Percentiles rank a stretch among this genome's conserved stretches.
Conservation (phyloP, 1,139 yeast genomes). For the Candida gigantensis region DNA sequence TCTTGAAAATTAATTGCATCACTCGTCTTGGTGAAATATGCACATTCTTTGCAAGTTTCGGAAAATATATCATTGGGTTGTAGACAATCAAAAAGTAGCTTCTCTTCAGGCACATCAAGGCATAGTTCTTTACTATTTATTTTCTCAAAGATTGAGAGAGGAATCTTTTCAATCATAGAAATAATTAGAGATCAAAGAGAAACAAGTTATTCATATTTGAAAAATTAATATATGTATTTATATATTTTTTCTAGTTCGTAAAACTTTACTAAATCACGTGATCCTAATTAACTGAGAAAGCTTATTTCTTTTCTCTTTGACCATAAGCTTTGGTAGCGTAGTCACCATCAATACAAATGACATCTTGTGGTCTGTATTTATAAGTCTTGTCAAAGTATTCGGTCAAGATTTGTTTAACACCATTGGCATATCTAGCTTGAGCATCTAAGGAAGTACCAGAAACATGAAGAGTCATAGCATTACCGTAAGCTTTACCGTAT, state of each 20-base stretch:
- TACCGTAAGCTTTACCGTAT: slow-evolving; percentile 60
- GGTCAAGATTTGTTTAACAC: slow-evolving; percentile 64
- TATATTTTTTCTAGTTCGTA: too few relatives aligned
- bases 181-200: background rate
- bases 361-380: slow-evolving; percentile 73
- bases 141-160: background rate
- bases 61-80: background rate
- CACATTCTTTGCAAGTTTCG: slow-evolving; percentile 6
- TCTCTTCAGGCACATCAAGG: background rate
- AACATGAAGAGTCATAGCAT: slow-evolving; percentile 84
- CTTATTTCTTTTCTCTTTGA: slow-evolving; percentile 10
- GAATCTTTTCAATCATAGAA: background rate
- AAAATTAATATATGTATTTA: too few relatives aligned
- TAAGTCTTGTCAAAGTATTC: slow-evolving; percentile 61
- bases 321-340: slow-evolving; percentile 68
- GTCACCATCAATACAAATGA: slow-evolving; percentile 70
- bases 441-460: slow-evolving; percentile 83
- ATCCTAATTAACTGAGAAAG: background rate
- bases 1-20: slow-evolving; percentile 8
- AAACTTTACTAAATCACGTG: too few relatives aligned
- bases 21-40: slow-evolving; percentile 10
- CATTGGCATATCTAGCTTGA: slow-evolving; percentile 70
- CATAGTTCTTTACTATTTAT: background rate
- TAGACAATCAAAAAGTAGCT: background rate
- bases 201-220: too few relatives aligned